phyloP scores from a whole-genome alignment of 163 green algal species.

The Scenedesmus sp. region DNA sequence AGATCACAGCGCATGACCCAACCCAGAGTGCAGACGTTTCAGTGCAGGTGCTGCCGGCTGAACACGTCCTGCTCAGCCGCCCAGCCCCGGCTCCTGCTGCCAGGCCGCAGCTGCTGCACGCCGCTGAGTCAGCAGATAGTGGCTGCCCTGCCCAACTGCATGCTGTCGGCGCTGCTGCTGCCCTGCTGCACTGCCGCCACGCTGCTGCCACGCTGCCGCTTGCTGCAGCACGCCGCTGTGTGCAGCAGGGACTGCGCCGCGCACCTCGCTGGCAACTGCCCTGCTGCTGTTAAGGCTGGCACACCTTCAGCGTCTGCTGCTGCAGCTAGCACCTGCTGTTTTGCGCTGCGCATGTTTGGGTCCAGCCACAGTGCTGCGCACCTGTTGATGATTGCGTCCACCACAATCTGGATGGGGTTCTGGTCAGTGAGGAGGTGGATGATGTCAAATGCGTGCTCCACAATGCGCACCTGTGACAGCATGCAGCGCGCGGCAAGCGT shows the following conservation, averaged over 20 bases:
- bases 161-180: not conserved
- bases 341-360: no score
- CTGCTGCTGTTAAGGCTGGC: not conserved
- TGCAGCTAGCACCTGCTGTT: not conserved
- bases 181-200: not conserved
- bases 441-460: conserved; percentile 99
- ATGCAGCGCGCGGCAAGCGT: not conserved
- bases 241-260: no score
- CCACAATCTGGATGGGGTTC: conserved; percentile 99
- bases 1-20: no score
- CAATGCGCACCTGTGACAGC: conserved; percentile 87
- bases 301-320: not conserved
- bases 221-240: no score
- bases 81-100: no score
- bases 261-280: no score
- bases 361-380: conserved; percentile 52
- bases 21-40: no score
- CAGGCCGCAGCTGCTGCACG: no score
- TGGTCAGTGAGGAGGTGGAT: conserved; percentile 98
- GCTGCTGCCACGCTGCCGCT: not conserved
- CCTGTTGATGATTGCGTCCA: conserved; percentile 99
- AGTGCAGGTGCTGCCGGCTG: no score
- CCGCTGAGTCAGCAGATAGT: no score
- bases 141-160: not conserved
- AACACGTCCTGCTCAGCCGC: no score